These are phyloP conservation scores for Pichia kluyveri DNA, from an alignment of 805 yeast species.

Conservation along the genomic window DNA sequence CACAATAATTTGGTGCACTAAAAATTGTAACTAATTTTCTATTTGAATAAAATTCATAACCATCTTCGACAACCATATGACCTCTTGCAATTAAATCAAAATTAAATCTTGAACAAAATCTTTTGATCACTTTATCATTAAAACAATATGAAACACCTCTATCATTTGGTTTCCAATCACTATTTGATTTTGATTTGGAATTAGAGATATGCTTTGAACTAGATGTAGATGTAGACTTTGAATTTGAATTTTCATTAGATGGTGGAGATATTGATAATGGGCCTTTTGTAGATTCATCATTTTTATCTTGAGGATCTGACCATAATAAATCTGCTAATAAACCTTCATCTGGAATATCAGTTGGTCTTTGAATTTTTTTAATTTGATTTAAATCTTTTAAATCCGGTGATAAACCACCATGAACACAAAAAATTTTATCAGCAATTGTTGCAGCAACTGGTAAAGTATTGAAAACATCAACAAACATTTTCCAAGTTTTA, in stretches of 20 bases:
- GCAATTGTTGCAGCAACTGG: slow-evolving; percentile 57
- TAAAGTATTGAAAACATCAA: slow-evolving; percentile 49
- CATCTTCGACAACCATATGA: slow-evolving; percentile 87
- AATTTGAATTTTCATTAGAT: background rate
- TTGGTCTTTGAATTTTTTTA: slow-evolving; percentile 65
- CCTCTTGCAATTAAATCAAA: slow-evolving; percentile 76
- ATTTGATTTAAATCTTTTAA: slow-evolving; percentile 57
- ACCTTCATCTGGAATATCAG: slow-evolving; percentile 78
- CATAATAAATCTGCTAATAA: slow-evolving; percentile 69
- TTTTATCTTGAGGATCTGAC: slow-evolving; percentile 64
- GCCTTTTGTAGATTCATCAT: background rate
- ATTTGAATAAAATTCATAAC: slow-evolving; percentile 73
- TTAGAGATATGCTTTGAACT: background rate
- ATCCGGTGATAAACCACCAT: slow-evolving; percentile 72
- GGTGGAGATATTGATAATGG: background rate
- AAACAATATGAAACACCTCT: slow-evolving; percentile 78
- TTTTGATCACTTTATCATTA: slow-evolving; percentile 63
- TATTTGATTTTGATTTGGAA: slow-evolving; percentile 2
- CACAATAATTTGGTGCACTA: slow-evolving; percentile 79
- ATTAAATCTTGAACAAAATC: slow-evolving; percentile 54
- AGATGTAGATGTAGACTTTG: background rate
- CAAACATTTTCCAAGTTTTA: slow-evolving; percentile 42
- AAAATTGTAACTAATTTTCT: slow-evolving; percentile 70
- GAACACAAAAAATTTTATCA: slow-evolving; percentile 50
- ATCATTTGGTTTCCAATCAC: slow-evolving; percentile 73